A percentile compares a stretch with the other conserved stretches of the same genome.
Evolutionary conservation across 257 asterid genomes (phyloP).

Genomic region (Voacanga thouarsii): DNA sequence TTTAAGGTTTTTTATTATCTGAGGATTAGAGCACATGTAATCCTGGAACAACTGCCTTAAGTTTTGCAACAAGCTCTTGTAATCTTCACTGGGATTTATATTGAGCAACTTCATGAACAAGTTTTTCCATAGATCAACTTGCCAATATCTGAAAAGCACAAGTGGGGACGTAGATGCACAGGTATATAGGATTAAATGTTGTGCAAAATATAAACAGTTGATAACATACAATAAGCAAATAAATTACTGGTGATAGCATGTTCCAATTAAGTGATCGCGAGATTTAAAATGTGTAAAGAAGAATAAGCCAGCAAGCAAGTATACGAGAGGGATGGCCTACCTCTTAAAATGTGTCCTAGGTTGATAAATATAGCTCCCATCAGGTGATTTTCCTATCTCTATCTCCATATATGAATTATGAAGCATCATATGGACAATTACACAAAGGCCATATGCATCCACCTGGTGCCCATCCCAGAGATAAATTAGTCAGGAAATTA

Average conservation of each 20-base stretch:
- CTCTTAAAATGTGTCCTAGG: slow-evolving; percentile 74
- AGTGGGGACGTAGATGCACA: background rate
- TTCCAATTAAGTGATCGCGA: background rate
- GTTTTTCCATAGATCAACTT: slow-evolving; percentile 68
- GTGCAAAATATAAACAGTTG: background rate
- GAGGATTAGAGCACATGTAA: slow-evolving; percentile 69
- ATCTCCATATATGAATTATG: slow-evolving; percentile 80
- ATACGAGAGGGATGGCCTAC: slow-evolving; percentile 27
- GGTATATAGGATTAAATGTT: background rate
- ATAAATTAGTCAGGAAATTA: background rate
- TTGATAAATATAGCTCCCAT: slow-evolving; percentile 53
- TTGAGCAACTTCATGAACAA: slow-evolving; percentile 68
- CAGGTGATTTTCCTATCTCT: slow-evolving; percentile 44
- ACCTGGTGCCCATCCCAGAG: slow-evolving; percentile 41
- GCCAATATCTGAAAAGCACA: slow-evolving; percentile 64
- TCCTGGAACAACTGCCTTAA: slow-evolving; percentile 72
- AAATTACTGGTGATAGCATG: background rate
- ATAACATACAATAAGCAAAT: background rate
- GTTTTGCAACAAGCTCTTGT: slow-evolving; percentile 43
- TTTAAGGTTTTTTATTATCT: slow-evolving; percentile 63
- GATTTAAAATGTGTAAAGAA: background rate
- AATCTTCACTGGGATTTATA: slow-evolving; percentile 51
- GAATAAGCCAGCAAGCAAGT: background rate
- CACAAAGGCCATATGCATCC: slow-evolving; percentile 83
- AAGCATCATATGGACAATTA: slow-evolving; percentile 83